Conservation (phyloP, 257 asterid genomes). For the Ocimum tenuiflorum region DNA sequence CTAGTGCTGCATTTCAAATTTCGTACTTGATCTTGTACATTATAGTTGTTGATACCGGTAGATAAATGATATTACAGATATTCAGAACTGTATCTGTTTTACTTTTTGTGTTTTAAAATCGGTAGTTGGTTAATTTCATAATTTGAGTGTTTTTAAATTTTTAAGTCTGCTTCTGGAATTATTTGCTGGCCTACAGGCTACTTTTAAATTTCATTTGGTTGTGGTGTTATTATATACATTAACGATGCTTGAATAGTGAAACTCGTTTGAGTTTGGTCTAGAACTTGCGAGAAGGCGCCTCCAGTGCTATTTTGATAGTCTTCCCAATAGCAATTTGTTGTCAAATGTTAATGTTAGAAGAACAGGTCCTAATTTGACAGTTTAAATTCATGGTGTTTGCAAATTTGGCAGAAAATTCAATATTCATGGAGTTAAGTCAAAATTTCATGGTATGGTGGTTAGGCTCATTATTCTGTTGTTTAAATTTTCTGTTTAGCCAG, state of each 20-base stretch:
- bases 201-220: background rate
- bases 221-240: too few relatives aligned
- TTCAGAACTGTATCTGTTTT: background rate
- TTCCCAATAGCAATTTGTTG: background rate
- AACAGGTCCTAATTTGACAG: too few relatives aligned
- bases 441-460: background rate
- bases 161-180: background rate
- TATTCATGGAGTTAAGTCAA: background rate
- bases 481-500: background rate
- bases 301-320: background rate
- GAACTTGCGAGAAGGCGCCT: background rate
- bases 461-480: background rate
- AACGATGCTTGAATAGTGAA: too few relatives aligned
- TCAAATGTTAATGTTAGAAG: background rate
- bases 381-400: too few relatives aligned
- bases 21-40: slow-evolving; percentile 18
- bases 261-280: background rate
- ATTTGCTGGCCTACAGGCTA: background rate
- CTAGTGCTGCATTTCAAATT: background rate
- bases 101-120: background rate
- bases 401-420: too few relatives aligned
- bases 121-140: background rate
- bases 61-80: background rate
- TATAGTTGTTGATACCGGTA: background rate
- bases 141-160: background rate